Conservation (phyloP, 495 filamentous ascomycete species). For the Usnea hakonensis region DNA sequence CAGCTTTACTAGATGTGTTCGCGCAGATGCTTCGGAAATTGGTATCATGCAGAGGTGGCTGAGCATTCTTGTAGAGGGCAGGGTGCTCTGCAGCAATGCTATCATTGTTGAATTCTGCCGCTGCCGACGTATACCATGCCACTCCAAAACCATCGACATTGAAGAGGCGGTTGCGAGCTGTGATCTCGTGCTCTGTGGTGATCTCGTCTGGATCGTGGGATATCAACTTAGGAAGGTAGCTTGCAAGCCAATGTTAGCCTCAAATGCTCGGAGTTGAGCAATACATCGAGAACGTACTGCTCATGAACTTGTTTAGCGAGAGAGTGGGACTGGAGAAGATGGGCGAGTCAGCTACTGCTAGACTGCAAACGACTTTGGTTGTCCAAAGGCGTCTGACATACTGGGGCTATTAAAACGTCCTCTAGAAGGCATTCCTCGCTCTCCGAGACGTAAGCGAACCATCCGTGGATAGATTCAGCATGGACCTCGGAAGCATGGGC, state of each 20-base stretch:
- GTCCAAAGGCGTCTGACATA: background rate
- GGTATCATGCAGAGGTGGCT: slow-evolving; percentile 40
- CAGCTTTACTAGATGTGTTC: slow-evolving; percentile 35
- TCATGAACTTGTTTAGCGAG: slow-evolving; percentile 41
- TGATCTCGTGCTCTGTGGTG: slow-evolving; percentile 30
- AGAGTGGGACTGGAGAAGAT: slow-evolving; percentile 26
- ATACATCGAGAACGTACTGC: slow-evolving; percentile 21
- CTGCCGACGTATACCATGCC: slow-evolving; percentile 5
- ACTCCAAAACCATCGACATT: slow-evolving; percentile 39
- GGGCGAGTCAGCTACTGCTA: background rate
- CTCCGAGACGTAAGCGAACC: slow-evolving; percentile 24
- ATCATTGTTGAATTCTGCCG: slow-evolving; percentile 6
- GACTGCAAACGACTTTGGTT: background rate
- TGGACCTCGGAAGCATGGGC: too few relatives aligned
- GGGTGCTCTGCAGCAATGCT: slow-evolving; percentile 26
- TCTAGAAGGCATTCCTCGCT: slow-evolving; percentile 29
- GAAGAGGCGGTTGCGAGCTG: slow-evolving; percentile 36
- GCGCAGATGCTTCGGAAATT: slow-evolving; percentile 39
- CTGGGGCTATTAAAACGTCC: slow-evolving; percentile 28
- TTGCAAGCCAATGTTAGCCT: background rate
- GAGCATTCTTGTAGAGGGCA: slow-evolving; percentile 40
- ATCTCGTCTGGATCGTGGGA: slow-evolving; percentile 31
- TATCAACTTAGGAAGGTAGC: slow-evolving; percentile 40
- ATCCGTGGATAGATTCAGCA: background rate
- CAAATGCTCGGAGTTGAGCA: background rate